phyloP scores from a whole-genome alignment of 805 yeast species.

The Yamadazyma philogaea region DNA sequence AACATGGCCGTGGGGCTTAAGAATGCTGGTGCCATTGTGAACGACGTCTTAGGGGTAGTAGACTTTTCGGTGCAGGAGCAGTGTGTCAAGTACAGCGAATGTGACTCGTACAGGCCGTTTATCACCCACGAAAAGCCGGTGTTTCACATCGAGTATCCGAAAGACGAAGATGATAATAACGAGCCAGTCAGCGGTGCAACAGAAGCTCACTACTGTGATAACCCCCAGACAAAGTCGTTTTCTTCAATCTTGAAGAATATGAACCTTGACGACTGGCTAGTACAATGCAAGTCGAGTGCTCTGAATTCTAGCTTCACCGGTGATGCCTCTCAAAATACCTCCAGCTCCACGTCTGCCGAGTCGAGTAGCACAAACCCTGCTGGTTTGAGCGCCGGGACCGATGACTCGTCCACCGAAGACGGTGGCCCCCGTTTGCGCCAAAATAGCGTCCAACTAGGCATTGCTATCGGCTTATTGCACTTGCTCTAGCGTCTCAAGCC shows the following conservation, averaged over 20 bases:
- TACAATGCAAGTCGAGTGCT: constrained; percentile 2
- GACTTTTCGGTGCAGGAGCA: constrained; percentile 28
- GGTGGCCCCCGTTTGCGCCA: not conserved
- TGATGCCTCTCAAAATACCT: not conserved
- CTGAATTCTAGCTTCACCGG: not conserved
- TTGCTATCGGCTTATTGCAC: not conserved
- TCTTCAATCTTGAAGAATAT: constrained; percentile 22
- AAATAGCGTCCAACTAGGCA: not conserved
- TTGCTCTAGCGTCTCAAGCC: too few species aligned
- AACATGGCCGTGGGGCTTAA: constrained; percentile 24
- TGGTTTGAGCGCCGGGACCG: too few species aligned
- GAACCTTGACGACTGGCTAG: constrained; percentile 21
- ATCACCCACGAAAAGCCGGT: constrained; percentile 18
- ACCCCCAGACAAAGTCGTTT: constrained; percentile 14
- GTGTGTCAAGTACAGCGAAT: constrained; percentile 24
- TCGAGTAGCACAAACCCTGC: too few species aligned
- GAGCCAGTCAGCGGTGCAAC: constrained; percentile 4
- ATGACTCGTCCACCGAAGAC: too few species aligned
- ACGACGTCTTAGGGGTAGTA: constrained; percentile 16
- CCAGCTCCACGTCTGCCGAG: too few species aligned
- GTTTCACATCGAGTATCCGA: constrained; percentile 26
- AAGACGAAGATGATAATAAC: constrained; percentile 14
- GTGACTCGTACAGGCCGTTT: constrained; percentile 17
- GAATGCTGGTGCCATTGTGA: constrained; percentile 21
- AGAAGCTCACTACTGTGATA: constrained; percentile 11